Evolutionary conservation across 2,329 filamentous ascomycete genomes (phyloP), one percentile per base, ranked within the genome.

Genomic region (Phaeosphaeria sp.): DNA sequence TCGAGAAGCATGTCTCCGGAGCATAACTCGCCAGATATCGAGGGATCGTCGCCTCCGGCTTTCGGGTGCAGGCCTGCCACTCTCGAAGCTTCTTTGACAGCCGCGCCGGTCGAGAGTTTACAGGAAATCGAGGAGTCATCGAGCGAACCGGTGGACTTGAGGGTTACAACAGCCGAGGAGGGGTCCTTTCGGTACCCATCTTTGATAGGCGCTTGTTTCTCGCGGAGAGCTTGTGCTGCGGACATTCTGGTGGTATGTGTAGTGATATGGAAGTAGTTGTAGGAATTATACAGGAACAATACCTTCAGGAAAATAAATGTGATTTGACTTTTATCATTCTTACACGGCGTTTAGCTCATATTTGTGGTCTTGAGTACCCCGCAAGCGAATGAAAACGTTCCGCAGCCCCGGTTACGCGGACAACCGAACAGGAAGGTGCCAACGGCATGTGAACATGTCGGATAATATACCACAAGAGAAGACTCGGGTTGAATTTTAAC

Each of bases 1-100:
- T 83, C 81, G 13, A 83, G 77, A 13, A 84, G 73, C 80, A 83
- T 81, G 62, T 83, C 81, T 13, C 81, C 81, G 0, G 76, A 79
- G 73, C 81, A 83, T 1, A 83, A 74, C 60, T 83, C 80, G 54
- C 81, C 81, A 1, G 78, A 80, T 49, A 83, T 76, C 2, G 67
- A 57, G 9, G 77, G 74, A 36, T 77, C 72, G 13, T 76, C 74
- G 40, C 81, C 81, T 39, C 81, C 81, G 2, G 81, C 81, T 61
- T 78, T 79, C 44, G 77, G 78, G 63, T 83, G 81, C 40, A 83
- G 74, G 27, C 81, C 81, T 1, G 81, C 81, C 46, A 81, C 69
- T 53, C 75, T 69, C 30, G 78, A 71, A 11, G 81, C 80, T 55
- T 76, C 73, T 52, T 75, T 73, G 40, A 77, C 69, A 5, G 79